These are phyloP conservation scores for Aaosphaeria arxii DNA, from an alignment of 2,329 filamentous ascomycete genomes.

Conservation along the genomic window DNA sequence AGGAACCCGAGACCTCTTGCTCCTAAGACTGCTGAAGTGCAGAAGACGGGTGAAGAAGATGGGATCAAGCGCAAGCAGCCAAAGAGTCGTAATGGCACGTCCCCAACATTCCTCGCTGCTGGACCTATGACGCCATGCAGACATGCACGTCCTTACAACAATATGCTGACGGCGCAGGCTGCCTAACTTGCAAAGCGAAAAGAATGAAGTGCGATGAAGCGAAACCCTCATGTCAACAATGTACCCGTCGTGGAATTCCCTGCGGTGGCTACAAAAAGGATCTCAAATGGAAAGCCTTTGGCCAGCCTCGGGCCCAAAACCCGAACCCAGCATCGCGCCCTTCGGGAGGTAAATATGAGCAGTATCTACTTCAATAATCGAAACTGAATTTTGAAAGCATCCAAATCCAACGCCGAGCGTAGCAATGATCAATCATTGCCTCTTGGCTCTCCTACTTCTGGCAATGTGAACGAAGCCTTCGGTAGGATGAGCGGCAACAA, in stretches of 20 bases:
- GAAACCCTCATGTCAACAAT: constrained; percentile 65
- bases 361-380: background rate
- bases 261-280: constrained; percentile 71
- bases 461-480: too few relatives aligned
- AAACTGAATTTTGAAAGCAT: background rate
- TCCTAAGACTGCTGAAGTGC: background rate
- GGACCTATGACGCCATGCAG: background rate
- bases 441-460: too few relatives aligned
- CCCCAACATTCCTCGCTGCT: constrained; percentile 3
- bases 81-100: constrained; percentile 68
- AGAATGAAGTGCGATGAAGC: constrained; percentile 70
- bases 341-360: too few relatives aligned
- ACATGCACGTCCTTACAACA: background rate
- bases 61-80: constrained; percentile 47
- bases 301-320: constrained; percentile 1
- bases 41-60: background rate
- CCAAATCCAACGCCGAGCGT: background rate
- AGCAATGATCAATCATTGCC: background rate
- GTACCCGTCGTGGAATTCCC: constrained; percentile 59
- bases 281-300: constrained; percentile 58
- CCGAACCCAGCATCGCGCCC: background rate
- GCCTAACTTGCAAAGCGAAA: constrained; percentile 69
- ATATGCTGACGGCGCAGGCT: constrained; percentile 47
- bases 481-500: too few relatives aligned
- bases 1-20: background rate